phyloP scores from a whole-genome alignment of 2,329 filamentous ascomycete species.

The Epichloe sylvatica region DNA sequence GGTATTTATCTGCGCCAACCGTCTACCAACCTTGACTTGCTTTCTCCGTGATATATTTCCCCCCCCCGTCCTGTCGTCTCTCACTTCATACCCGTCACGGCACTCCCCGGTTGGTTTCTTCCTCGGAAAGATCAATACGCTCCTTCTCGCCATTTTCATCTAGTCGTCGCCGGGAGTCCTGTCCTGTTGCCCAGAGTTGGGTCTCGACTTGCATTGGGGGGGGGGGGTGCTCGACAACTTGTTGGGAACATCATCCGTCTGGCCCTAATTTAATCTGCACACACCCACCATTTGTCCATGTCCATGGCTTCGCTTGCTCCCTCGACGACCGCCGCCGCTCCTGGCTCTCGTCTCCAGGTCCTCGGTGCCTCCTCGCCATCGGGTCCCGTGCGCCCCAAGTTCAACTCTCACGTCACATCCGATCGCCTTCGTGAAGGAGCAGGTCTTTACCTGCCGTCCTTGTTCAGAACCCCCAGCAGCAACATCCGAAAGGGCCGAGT shows the following conservation, averaged over 20 bases:
- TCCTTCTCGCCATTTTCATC: too few relatives aligned
- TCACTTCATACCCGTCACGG: too few relatives aligned
- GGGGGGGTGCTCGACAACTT: too few relatives aligned
- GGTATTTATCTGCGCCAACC: neutral
- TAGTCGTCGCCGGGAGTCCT: too few relatives aligned
- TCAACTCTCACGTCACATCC: constrained; percentile 36
- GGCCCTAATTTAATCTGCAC: too few relatives aligned
- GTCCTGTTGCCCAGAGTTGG: too few relatives aligned
- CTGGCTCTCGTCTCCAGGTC: constrained; percentile 1
- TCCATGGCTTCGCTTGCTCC: constrained; percentile 2
- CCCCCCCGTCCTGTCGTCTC: too few relatives aligned
- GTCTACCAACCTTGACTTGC: neutral
- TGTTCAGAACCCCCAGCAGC: constrained; percentile 25
- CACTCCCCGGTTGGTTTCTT: too few relatives aligned
- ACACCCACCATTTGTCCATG: neutral
- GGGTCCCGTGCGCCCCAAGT: constrained; percentile 27
- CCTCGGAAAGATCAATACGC: too few relatives aligned
- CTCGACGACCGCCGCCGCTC: neutral
- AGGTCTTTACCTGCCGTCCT: constrained; percentile 21
- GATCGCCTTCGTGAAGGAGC: constrained; percentile 37
- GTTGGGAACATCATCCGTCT: neutral
- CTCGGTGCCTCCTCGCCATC: neutral
- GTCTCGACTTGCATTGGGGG: too few relatives aligned
- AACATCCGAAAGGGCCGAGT: constrained; percentile 36
- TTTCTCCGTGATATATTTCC: neutral